Evolutionary conservation across 371 early-diverging fungal species (phyloP).

Genomic region (Parasitella parasitica): DNA sequence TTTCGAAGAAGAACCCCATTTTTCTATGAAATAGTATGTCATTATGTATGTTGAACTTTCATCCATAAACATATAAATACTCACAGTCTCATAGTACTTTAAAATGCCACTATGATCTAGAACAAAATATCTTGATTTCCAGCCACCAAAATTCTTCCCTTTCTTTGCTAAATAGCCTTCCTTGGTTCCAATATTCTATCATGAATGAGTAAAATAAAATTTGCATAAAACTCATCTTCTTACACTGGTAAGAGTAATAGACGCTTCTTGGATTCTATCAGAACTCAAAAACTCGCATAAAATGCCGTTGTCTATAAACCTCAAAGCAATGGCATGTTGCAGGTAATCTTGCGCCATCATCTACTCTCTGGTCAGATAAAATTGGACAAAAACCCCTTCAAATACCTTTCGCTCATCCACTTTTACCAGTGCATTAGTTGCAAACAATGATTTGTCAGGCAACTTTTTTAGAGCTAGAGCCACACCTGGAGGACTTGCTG

Average conservation of each 20-base stretch:
- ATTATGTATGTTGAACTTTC: not conserved
- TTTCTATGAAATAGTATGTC: constrained; percentile 27
- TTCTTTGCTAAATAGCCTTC: constrained; percentile 82
- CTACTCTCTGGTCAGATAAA: not conserved
- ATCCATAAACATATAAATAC: not conserved
- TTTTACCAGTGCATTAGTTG: constrained; percentile 66
- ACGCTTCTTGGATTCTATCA: constrained; percentile 35
- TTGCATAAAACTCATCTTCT: not conserved
- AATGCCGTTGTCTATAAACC: constrained; percentile 47
- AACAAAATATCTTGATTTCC: constrained; percentile 78
- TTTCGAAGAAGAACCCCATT: constrained; percentile 58
- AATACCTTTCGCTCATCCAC: constrained; percentile 65
- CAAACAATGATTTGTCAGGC: constrained; percentile 79
- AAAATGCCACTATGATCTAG: constrained; percentile 52
- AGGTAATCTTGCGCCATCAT: constrained; percentile 63
- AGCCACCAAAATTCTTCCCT: constrained; percentile 85
- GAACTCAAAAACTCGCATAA: constrained; percentile 71
- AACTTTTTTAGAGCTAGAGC: constrained; percentile 59
- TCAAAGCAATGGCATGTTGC: constrained; percentile 55
- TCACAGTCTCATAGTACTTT: constrained; percentile 67
- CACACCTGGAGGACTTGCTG: constrained; percentile 39
- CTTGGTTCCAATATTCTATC: constrained; percentile 32
- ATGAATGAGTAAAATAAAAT: not conserved
- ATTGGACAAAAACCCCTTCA: not conserved
- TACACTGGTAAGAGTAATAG: constrained; percentile 1